Evolutionary conservation across 148 eudicot species (phyloP).

Genomic region (Euryodendron excelsum): DNA sequence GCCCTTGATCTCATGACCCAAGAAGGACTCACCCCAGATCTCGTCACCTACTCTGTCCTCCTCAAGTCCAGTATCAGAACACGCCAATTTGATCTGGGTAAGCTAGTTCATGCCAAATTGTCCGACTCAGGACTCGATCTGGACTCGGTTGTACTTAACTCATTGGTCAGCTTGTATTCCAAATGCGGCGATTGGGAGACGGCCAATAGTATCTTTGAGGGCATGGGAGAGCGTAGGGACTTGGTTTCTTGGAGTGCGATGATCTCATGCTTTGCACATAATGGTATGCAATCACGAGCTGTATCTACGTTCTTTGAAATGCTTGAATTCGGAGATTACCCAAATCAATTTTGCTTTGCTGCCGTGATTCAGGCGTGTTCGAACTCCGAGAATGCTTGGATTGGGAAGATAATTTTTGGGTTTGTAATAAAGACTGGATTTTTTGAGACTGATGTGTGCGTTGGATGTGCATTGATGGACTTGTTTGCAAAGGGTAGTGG

Average conservation of each 20-base stretch:
- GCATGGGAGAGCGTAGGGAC: constrained; percentile 38
- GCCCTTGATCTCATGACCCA: constrained; percentile 52
- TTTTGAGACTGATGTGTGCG: constrained; percentile 46
- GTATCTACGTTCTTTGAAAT: constrained; percentile 43
- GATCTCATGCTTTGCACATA: constrained; percentile 53
- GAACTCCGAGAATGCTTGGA: constrained; percentile 20
- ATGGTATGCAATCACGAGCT: constrained; percentile 36
- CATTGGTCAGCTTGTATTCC: constrained; percentile 51
- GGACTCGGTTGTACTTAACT: constrained; percentile 46
- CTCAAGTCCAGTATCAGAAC: constrained; percentile 59
- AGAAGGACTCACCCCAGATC: constrained; percentile 44
- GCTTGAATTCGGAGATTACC: constrained; percentile 44
- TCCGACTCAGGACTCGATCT: constrained; percentile 27
- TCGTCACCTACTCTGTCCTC: constrained; percentile 46
- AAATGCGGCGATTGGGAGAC: constrained; percentile 54
- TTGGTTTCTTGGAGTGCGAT: constrained; percentile 66
- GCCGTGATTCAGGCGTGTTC: constrained; percentile 51
- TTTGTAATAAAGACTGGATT: constrained; percentile 45
- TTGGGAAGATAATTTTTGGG: constrained; percentile 49
- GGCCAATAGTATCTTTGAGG: constrained; percentile 36
- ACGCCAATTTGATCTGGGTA: constrained; percentile 46
- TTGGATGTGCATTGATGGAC: constrained; percentile 67
- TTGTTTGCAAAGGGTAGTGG: constrained; percentile 48
- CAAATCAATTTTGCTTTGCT: constrained; percentile 54
- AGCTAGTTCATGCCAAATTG: constrained; percentile 42